Evolutionary conservation across 2,329 filamentous ascomycete genomes (phyloP), one percentile per base, ranked within the genome.

Genomic region (Colletotrichum sp.): DNA sequence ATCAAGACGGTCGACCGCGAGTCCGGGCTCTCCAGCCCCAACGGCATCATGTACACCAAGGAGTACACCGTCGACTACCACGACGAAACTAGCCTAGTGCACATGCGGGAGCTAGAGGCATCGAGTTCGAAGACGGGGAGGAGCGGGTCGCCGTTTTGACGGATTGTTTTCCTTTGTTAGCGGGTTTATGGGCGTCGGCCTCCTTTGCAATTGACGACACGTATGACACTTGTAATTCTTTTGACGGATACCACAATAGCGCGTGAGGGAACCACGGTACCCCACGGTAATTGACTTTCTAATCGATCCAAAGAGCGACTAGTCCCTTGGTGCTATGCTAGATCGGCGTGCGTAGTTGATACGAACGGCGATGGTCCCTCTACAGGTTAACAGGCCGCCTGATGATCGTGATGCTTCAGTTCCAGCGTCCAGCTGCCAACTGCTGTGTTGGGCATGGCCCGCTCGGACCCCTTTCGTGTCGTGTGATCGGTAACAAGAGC

Each of bases 41-140:
- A 79, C 3, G 80, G 82, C 0, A 85, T 85, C 60, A 79, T 79
- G 1, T 83, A 80, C 63, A 79, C 84, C 18, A 84, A 81, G 57
- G 81, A 82, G 16, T 86, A 84, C 52, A 76, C 80, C 10, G 83
- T 86, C 2, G 82, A 85, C 65, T 85, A 81, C 39, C 80, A 75
- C 16, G 82, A 85, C 71, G 83, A 85, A 67, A 78, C 79, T 3
- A 79, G 81, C 6, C 68, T 85, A 21, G 82, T 85, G 2, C 73
- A 80, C 16, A 79, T 84, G 78, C 79, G 78, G 28, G 82, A 83
- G 9, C 16, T 81, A 55, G 75, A 77, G 24, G 67, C 68, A 2
- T 67, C 63, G 48, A 75, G 75, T 57, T 75, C 73, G 28, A 75
- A 70, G 59, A 72, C 68, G 4, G 65, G 68, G 13, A 36, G 75